A percentile compares a stretch with the other conserved stretches of the same genome.
Evolutionary conservation across 495 filamentous ascomycete species (phyloP).

Genomic region (Penicillium parvum): DNA sequence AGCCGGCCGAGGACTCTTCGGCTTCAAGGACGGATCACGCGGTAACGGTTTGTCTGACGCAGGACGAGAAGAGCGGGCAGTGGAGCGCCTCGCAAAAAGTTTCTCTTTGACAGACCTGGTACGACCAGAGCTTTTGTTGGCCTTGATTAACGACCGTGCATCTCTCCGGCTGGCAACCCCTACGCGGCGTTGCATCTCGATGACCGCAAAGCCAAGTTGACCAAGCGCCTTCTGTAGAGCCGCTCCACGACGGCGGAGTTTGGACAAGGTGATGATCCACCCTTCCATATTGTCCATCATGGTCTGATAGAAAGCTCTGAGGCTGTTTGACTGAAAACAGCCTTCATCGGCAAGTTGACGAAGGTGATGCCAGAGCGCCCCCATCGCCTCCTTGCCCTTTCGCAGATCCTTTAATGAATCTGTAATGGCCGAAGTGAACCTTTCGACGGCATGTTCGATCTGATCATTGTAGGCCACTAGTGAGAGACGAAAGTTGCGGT

Average conservation of each 20-base stretch:
- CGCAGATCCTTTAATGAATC: conserved; percentile 71
- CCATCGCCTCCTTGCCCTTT: conserved; percentile 71
- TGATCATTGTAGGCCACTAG: conserved; percentile 85
- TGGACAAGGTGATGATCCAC: conserved; percentile 70
- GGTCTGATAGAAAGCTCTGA: conserved; percentile 62
- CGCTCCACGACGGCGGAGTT: conserved; percentile 61
- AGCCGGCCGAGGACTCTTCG: conserved; percentile 2
- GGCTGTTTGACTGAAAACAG: conserved; percentile 37
- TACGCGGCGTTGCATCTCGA: conserved; percentile 73
- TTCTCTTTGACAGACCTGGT: conserved; percentile 20
- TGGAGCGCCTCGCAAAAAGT: conserved; percentile 20
- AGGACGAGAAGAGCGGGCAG: background rate
- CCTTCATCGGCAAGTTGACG: conserved; percentile 55
- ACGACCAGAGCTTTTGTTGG: conserved; percentile 8
- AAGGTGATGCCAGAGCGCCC: conserved; percentile 73
- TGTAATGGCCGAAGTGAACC: conserved; percentile 69
- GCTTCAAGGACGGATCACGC: conserved; percentile 23
- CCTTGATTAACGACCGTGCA: conserved; percentile 25
- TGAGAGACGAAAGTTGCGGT: conserved; percentile 71
- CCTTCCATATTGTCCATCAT: conserved; percentile 85
- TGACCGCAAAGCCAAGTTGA: conserved; percentile 62
- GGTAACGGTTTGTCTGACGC: conserved; percentile 34
- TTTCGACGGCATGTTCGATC: conserved; percentile 81
- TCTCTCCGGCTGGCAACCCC: conserved; percentile 67
- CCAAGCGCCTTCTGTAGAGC: conserved; percentile 55